Base-by-base conservation (phyloP, 108 stramenopile genomes). In the Fragilaria crotonensis region DNA sequence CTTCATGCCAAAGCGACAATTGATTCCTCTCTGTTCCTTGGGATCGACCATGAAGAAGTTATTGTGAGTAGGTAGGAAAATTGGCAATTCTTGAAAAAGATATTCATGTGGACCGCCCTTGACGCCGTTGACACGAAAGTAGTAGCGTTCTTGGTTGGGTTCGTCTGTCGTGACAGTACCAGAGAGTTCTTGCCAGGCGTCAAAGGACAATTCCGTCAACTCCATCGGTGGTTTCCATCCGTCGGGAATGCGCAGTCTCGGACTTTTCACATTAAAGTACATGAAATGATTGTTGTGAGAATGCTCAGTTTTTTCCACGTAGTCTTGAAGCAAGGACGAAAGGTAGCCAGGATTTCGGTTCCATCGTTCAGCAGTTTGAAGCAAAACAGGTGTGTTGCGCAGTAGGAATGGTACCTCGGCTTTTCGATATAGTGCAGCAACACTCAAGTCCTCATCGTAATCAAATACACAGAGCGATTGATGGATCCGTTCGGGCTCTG, bases 1-100 rank as follows among this genome's bases (percentile, higher is more conserved):
- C 44, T 80, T 80, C 87, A 93, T 93, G 29, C 97, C 97, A 60
- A 98, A 95, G 18, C 97, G 77, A 60, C 97, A 98, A 69, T 98
- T 95, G 57, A 98, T 95, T 5, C 98, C 98, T 25, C 88, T 75
- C 54, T 95, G 88, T 4, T 73, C 54, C 17, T 59, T 31, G 11
- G 96, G 94, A 5, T 97, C 81, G 5, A 92, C 79, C 73, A 97
- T 84, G 77, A 93, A 96, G 21, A 96, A 80, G 2, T 64, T 70
- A 5, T 75, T 70, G 25, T 77, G 56, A 1, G 61, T 57, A 1
- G 85, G 85, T 33, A 75, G 50, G 64, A 94, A 98, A 32, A 93
- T 78, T 36, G 94, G 76, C 28, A 98, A 54, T 58, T 96, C 94
- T 33, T 95, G 73, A 60, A 80, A 96, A 36, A 96, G 53, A 62